Evolutionary conservation across 345 rosid species (phyloP).

Genomic region (Moringa oleifera): DNA sequence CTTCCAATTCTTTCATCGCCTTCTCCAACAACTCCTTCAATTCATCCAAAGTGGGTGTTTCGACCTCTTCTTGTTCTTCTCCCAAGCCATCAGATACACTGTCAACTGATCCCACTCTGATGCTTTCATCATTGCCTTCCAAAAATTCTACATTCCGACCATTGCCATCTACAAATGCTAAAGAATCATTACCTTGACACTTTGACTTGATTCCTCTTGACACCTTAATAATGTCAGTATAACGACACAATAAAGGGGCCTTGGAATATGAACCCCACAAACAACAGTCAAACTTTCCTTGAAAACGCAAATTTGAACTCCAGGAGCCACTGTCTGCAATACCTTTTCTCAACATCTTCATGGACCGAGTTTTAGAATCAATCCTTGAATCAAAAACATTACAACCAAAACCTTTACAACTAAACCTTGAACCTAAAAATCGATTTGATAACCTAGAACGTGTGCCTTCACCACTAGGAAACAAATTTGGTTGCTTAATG

Average conservation of each 20-base stretch:
- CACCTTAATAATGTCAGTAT: constrained; percentile 21
- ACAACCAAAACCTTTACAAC: constrained; percentile 29
- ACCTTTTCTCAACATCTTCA: constrained; percentile 26
- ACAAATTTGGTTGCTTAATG: constrained; percentile 38
- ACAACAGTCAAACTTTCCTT: constrained; percentile 24
- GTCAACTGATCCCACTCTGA: constrained; percentile 19
- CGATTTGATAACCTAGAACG: constrained; percentile 25
- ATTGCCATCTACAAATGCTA: constrained; percentile 53
- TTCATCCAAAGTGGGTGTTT: constrained; percentile 47
- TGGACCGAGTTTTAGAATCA: constrained; percentile 22
- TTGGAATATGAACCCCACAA: constrained; percentile 20
- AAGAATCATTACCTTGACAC: constrained; percentile 68
- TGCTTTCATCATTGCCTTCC: constrained; percentile 32
- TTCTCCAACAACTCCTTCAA: constrained; percentile 53
- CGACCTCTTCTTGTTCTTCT: constrained; percentile 29
- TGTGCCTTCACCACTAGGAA: constrained; percentile 27
- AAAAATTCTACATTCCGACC: constrained; percentile 39
- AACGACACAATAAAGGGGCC: constrained; percentile 24
- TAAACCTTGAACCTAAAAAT: constrained; percentile 26
- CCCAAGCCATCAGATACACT: constrained; percentile 23
- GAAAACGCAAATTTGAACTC: constrained; percentile 27
- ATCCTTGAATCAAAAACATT: constrained; percentile 23
- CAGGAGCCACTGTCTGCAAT: constrained; percentile 19
- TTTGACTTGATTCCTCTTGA: constrained; percentile 25
- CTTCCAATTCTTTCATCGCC: constrained; percentile 65